Percentiles rank a stretch among this genome's conserved stretches.
Conservation (phyloP, 495 filamentous ascomycete genomes). For the Daldinia bambusicola region DNA sequence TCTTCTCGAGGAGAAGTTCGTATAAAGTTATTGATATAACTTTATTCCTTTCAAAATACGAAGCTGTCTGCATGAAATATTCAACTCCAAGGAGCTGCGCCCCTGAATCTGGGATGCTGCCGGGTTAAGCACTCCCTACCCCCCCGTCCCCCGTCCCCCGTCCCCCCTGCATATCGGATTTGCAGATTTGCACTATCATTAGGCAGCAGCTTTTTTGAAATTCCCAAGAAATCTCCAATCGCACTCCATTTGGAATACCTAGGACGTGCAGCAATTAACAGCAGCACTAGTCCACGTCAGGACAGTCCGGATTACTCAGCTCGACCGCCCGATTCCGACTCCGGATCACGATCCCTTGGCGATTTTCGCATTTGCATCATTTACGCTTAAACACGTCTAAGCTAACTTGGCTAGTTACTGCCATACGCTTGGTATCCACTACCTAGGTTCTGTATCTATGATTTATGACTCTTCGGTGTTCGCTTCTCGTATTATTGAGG, state of each 20-base stretch:
- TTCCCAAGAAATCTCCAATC: no score
- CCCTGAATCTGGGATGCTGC: neutral
- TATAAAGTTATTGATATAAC: neutral
- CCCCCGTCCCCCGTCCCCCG: neutral
- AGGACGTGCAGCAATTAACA: slow-evolving; percentile 3
- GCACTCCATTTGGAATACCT: neutral
- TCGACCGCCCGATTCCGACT: slow-evolving; percentile 17
- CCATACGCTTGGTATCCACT: neutral
- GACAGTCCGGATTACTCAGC: slow-evolving; percentile 30
- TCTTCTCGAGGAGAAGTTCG: neutral
- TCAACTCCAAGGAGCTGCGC: neutral
- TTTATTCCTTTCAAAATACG: neutral
- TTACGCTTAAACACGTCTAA: neutral
- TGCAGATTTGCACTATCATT: neutral
- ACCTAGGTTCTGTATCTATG: neutral
- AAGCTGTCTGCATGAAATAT: neutral
- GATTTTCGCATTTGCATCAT: slow-evolving; percentile 19
- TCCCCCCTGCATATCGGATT: neutral
- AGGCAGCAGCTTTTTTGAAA: slow-evolving; percentile 7
- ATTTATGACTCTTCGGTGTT: neutral
- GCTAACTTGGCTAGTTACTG: neutral
- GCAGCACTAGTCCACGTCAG: slow-evolving; percentile 32
- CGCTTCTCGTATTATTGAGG: neutral
- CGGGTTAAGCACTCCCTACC: neutral
- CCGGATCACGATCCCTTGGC: slow-evolving; percentile 29